Conservation (phyloP, 2,329 filamentous ascomycete genomes). For the Colletotrichum tabaci region DNA sequence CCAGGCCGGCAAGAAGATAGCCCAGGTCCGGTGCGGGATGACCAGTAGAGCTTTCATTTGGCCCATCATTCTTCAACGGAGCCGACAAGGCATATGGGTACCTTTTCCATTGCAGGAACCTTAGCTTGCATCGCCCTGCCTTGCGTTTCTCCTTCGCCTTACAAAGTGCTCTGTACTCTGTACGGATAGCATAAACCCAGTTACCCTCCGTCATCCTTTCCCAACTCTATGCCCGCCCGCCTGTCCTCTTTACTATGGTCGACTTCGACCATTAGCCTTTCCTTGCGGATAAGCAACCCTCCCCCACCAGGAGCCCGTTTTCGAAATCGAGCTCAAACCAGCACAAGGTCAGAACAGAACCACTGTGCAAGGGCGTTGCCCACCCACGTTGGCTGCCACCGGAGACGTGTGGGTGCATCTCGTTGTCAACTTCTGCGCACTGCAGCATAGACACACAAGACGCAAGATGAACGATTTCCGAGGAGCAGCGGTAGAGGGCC, state of each 20-base stretch:
- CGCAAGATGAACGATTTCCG: neutral
- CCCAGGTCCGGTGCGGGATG: slow-evolving; percentile 23
- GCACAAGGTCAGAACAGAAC: slow-evolving; percentile 25
- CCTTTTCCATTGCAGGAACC: slow-evolving; percentile 25
- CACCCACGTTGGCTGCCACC: slow-evolving; percentile 16
- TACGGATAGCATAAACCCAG: neutral
- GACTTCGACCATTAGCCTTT: slow-evolving; percentile 7
- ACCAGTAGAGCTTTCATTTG: slow-evolving; percentile 14
- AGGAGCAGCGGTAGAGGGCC: neutral
- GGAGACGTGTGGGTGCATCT: neutral
- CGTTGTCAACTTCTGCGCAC: slow-evolving; percentile 12
- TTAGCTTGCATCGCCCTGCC: slow-evolving; percentile 7
- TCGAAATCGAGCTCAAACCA: slow-evolving; percentile 21
- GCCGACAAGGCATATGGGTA: slow-evolving; percentile 33
- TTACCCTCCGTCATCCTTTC: slow-evolving; percentile 11
- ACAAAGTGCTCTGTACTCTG: neutral
- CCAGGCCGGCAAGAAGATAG: neutral
- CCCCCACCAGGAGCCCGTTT: slow-evolving; percentile 2
- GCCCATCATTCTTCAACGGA: slow-evolving; percentile 6
- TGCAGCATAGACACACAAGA: neutral
- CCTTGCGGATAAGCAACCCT: slow-evolving; percentile 26
- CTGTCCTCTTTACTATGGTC: too few species aligned
- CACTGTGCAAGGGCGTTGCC: slow-evolving; percentile 3
- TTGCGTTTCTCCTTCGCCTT: slow-evolving; percentile 11
- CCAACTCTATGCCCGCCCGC: slow-evolving; percentile 11